phyloP scores from a whole-genome alignment of 768 basidiomycete species.

The Termitomyces sp. region DNA sequence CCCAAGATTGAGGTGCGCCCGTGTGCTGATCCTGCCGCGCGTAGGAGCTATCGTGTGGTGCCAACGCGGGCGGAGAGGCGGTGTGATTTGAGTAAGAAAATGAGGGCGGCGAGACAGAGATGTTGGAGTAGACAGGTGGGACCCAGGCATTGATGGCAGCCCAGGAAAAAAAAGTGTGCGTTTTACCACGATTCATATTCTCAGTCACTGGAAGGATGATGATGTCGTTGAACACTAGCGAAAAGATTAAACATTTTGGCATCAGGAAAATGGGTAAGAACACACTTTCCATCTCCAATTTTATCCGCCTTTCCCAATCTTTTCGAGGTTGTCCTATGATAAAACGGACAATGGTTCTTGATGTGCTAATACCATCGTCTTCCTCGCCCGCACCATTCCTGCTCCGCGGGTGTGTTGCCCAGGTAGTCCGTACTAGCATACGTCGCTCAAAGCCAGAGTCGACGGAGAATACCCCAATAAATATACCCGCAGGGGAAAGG shows the following conservation, averaged over 20 bases:
- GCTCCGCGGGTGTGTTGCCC: constrained; percentile 80
- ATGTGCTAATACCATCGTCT: constrained; percentile 70
- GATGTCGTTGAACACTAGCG: constrained; percentile 77
- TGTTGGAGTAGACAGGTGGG: constrained; percentile 61
- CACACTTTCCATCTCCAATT: constrained; percentile 89
- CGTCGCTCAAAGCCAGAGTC: constrained; percentile 82
- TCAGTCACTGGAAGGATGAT: constrained; percentile 78
- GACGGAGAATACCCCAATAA: constrained; percentile 87
- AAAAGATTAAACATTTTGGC: neutral
- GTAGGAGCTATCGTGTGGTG: constrained; percentile 64
- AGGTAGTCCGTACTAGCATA: constrained; percentile 83
- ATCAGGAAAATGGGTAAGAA: neutral
- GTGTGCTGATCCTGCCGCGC: constrained; percentile 46
- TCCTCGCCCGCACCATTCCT: constrained; percentile 65
- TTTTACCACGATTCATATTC: constrained; percentile 97
- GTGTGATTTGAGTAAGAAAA: constrained; percentile 68
- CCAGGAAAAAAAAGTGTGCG: constrained; percentile 90
- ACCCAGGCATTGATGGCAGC: constrained; percentile 89
- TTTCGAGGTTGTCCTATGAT: constrained; percentile 80
- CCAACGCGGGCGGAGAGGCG: constrained; percentile 50
- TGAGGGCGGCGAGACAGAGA: constrained; percentile 35
- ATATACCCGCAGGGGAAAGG: constrained; percentile 78
- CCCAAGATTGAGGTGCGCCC: constrained; percentile 54
- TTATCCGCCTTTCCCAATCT: constrained; percentile 73
- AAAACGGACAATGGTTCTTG: constrained; percentile 83